These are phyloP conservation scores for Solanum chacoense DNA, from an alignment of 305 asterid species.

Conservation along the genomic window DNA sequence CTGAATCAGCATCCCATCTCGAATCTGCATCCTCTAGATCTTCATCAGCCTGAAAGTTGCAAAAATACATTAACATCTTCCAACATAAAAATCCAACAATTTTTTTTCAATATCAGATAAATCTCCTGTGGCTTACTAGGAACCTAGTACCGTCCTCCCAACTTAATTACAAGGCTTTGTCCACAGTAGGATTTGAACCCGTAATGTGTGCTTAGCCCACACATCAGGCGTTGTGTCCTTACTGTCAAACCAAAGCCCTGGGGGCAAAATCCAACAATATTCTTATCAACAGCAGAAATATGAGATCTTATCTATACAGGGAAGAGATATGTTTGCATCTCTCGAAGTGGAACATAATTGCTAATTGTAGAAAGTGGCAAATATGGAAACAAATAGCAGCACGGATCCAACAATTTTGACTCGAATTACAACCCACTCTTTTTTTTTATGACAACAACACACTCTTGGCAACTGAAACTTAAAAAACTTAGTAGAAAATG, in stretches of 20 bases:
- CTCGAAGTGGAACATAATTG: neutral
- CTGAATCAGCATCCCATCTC: constrained; percentile 17
- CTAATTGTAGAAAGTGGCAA: neutral
- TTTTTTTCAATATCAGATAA: neutral
- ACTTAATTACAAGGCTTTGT: neutral
- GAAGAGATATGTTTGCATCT: neutral
- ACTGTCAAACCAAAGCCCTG: neutral
- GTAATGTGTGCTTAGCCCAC: neutral
- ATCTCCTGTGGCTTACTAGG: neutral
- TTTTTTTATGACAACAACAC: neutral
- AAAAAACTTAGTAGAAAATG: neutral
- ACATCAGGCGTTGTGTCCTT: neutral
- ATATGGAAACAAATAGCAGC: neutral
- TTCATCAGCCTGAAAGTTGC: constrained; percentile 12
- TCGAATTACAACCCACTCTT: neutral
- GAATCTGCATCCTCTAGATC: constrained; percentile 18
- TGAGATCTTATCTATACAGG: neutral
- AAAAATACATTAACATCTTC: neutral
- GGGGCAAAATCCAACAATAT: neutral
- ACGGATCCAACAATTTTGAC: neutral
- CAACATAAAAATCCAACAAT: neutral
- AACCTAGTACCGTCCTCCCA: neutral
- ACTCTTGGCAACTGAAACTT: neutral
- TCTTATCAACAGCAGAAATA: neutral
- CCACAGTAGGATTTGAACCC: neutral